Evolutionary conservation across 441 rosid genomes (phyloP), one percentile per base, ranked within the genome.

Genomic region (Adansonia rubrostipa): DNA sequence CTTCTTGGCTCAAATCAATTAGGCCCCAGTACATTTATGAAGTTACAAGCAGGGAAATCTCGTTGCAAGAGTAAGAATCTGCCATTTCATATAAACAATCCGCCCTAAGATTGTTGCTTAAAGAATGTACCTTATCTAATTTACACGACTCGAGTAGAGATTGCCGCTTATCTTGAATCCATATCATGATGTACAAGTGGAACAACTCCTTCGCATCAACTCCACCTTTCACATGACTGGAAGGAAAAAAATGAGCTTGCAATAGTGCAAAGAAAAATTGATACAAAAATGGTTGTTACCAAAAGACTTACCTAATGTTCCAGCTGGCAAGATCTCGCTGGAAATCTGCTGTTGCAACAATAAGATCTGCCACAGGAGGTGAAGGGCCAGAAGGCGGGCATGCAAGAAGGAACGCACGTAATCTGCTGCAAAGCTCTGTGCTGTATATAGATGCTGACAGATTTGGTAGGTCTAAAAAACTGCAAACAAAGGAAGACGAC

Each of bases 341-440:
- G 88, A 96, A 96, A 86, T 96, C 99, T 65, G 93, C 88, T 72
- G 98, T 89, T 72, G 97, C 99, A 82, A 94, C 83, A 68, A 96
- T 91, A 54, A 96, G 98, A 82, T 96, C 97, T 56, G 90, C 92
- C 62, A 96, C 98, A 66, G 91, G 92, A 74, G 90, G 89, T 71
- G 96, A 89, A 80, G 99, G 99, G 67, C 99, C 94, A 63, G 99
- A 84, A 78, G 99, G 99, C 10, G 98, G 99, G 75, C 95, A 92
- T 50, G 99, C 93, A 74, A 92, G 90, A 47, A 96, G 94, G 78
- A 96, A 93, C 70, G 94, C 87, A 40, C 92, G 88, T 85, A 96
- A 84, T 89, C 99, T 87, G 84, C 82, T 85, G 85, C 97, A 91
- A 72, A 96, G 97, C 79, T 96, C 99, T 61, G 91, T 88, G 85